Percentiles rank a stretch among this genome's conserved stretches.
Conservation (phyloP, 2,329 filamentous ascomycete species). For the Penicillium sp. region DNA sequence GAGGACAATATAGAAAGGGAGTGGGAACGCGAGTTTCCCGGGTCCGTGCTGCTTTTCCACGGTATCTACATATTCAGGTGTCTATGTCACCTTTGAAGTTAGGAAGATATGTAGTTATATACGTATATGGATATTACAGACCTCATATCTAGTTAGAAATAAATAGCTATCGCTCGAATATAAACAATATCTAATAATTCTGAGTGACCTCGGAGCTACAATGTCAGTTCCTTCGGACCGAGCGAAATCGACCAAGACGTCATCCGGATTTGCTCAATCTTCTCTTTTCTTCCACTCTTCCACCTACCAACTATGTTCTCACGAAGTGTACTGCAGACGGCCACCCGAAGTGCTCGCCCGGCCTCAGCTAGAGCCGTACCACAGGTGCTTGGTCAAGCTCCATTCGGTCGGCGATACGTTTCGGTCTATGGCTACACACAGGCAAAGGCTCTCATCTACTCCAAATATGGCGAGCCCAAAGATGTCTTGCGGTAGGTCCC, state of each 20-base stretch:
- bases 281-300: neutral
- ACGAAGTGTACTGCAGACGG: slow-evolving; percentile 26
- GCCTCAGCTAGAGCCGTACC: slow-evolving; percentile 12
- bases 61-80: neutral
- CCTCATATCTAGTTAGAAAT: neutral
- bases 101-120: neutral
- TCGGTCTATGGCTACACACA: slow-evolving; percentile 53
- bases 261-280: slow-evolving; percentile 13
- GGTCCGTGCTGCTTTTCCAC: slow-evolving; percentile 18
- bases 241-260: slow-evolving; percentile 17
- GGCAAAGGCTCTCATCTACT: slow-evolving; percentile 50
- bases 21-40: slow-evolving; percentile 12
- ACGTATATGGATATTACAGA: no score
- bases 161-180: neutral
- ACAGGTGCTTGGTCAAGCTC: slow-evolving; percentile 13
- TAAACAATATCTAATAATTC: neutral
- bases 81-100: neutral
- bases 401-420: slow-evolving; percentile 37
- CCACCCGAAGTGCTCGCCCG: slow-evolving; percentile 15
- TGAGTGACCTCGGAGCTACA: neutral
- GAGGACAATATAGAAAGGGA: neutral
- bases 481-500: slow-evolving; percentile 46
- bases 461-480: slow-evolving; percentile 50
- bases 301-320: slow-evolving; percentile 30
- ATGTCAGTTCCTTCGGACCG: slow-evolving; percentile 19